phyloP scores from a whole-genome alignment of 148 eudicot species.

The Euryodendron excelsum region DNA sequence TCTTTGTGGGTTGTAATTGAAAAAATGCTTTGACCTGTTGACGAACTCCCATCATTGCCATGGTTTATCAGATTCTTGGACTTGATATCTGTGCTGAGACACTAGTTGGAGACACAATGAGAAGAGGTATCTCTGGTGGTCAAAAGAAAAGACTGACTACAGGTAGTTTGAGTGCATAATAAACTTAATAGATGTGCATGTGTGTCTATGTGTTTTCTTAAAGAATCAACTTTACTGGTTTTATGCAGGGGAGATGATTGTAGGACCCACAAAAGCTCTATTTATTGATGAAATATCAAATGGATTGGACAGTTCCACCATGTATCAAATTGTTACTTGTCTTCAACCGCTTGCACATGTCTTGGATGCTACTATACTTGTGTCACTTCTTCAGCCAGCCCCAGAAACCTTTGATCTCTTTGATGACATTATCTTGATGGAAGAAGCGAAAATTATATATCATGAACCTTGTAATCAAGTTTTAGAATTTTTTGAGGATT shows the following conservation, averaged over 20 bases:
- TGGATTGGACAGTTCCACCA: conserved; percentile 89
- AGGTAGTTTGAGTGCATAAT: conserved; percentile 35
- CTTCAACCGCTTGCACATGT: conserved; percentile 73
- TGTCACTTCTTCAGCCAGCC: conserved; percentile 88
- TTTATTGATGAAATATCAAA: conserved; percentile 93
- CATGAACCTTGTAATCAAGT: conserved; percentile 63
- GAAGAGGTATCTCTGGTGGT: conserved; percentile 85
- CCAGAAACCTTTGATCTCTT: conserved; percentile 82
- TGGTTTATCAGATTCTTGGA: conserved; percentile 63
- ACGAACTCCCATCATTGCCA: conserved; percentile 8
- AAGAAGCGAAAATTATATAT: conserved; percentile 78
- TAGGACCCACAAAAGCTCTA: conserved; percentile 73
- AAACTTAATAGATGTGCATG: too few species aligned
- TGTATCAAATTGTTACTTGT: conserved; percentile 67
- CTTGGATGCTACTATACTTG: conserved; percentile 61
- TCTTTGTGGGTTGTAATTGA: conserved; percentile 6
- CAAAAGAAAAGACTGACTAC: conserved; percentile 82
- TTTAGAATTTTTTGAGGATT: conserved; percentile 52
- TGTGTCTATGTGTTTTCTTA: not conserved
- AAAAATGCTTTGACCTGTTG: not conserved
- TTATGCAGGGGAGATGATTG: conserved; percentile 80
- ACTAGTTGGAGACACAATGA: conserved; percentile 75
- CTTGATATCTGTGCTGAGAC: conserved; percentile 77
- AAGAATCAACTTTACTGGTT: conserved; percentile 1
- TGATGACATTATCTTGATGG: conserved; percentile 82